Evolutionary conservation across 2,329 filamentous ascomycete species (phyloP).

Genomic region (Claviceps sorghi): DNA sequence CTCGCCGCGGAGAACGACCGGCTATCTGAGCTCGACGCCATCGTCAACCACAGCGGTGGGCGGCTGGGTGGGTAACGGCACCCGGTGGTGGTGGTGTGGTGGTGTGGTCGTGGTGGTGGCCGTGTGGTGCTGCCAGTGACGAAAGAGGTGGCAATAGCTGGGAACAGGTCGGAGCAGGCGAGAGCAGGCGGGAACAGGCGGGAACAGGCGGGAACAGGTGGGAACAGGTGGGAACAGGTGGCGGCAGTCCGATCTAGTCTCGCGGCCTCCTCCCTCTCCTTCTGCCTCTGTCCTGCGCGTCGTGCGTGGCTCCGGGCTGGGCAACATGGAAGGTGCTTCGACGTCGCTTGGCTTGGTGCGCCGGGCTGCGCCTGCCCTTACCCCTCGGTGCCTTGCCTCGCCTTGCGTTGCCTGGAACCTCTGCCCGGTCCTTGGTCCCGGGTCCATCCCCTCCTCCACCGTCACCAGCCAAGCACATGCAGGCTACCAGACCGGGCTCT

Average conservation of each 20-base stretch:
- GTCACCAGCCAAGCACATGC: background rate
- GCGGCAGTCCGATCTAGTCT: background rate
- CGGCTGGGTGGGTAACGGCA: too few species aligned
- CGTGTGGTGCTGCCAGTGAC: background rate
- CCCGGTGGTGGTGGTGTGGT: background rate
- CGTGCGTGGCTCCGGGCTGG: too few species aligned
- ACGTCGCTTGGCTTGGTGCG: too few species aligned
- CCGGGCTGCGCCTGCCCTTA: background rate
- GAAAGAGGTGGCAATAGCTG: background rate
- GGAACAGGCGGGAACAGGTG: background rate
- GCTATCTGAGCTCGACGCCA: background rate
- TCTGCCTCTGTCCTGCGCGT: too few species aligned
- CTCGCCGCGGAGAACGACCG: background rate
- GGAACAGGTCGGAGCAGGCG: background rate
- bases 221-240: background rate
- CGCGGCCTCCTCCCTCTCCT: too few species aligned
- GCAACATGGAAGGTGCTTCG: background rate
- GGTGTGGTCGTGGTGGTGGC: too few species aligned
- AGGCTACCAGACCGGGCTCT: background rate
- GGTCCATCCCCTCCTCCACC: conserved; percentile 2
- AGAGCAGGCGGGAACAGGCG: background rate
- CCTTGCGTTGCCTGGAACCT: background rate
- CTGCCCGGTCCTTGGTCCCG: conserved; percentile 5
- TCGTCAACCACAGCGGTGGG: background rate
- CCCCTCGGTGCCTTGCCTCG: background rate